Conservation (phyloP, 2,329 filamentous ascomycete genomes). For the Exophiala xenobiotica region DNA sequence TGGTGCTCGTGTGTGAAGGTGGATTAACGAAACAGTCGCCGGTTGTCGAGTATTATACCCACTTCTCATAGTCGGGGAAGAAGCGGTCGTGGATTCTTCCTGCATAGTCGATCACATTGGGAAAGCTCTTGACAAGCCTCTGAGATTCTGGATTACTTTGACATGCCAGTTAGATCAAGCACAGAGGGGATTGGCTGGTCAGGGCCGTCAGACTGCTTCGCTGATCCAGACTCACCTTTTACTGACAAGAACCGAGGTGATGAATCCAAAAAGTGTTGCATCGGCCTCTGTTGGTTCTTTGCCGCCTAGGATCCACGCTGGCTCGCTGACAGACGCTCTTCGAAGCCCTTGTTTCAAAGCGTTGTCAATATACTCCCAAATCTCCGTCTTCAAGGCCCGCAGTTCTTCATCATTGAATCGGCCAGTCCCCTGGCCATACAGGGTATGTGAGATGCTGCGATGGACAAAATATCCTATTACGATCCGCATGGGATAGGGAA, state of each 20-base stretch:
- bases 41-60: constrained; percentile 24
- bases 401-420: constrained; percentile 55
- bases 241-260: constrained; percentile 53
- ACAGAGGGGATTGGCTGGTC: too few relatives aligned
- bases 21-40: too few relatives aligned
- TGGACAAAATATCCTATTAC: constrained; percentile 54
- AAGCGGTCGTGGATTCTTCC: constrained; percentile 55
- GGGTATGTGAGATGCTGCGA: constrained; percentile 42
- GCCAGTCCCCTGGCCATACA: constrained; percentile 58
- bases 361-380: constrained; percentile 55
- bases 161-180: background rate
- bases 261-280: constrained; percentile 57
- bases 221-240: constrained; percentile 55
- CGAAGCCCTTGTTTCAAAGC: constrained; percentile 43
- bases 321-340: constrained; percentile 33
- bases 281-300: constrained; percentile 58
- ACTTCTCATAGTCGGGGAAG: constrained; percentile 58
- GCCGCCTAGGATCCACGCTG: constrained; percentile 61
- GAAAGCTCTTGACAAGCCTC: constrained; percentile 47
- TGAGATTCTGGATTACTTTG: constrained; percentile 50
- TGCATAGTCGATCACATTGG: constrained; percentile 57
- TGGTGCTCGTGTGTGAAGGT: too few relatives aligned
- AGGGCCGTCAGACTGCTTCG: too few relatives aligned
- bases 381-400: constrained; percentile 45
- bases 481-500: constrained; percentile 55